These are phyloP conservation scores for Furcasterigmium sp. DNA, from an alignment of 2,329 filamentous ascomycete genomes.

Conservation along the genomic window DNA sequence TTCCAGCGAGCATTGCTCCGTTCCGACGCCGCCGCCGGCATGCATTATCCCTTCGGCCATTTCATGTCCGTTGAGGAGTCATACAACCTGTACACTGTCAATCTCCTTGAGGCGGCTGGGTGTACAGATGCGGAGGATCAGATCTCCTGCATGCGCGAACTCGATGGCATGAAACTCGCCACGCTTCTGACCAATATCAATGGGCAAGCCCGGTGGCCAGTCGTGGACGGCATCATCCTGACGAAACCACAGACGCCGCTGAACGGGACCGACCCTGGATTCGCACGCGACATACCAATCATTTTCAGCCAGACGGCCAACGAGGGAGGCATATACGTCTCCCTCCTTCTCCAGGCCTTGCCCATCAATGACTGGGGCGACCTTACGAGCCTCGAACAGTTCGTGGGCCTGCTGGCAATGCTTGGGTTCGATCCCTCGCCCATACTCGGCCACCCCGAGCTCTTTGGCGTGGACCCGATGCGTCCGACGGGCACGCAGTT, in stretches of 20 bases:
- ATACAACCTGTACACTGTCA: conserved; percentile 39
- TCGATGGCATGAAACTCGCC: conserved; percentile 13
- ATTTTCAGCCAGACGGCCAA: background rate
- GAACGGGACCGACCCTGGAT: background rate
- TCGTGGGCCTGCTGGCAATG: background rate
- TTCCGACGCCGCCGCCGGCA: conserved; percentile 24
- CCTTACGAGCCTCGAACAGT: background rate
- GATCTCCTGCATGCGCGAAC: conserved; percentile 45
- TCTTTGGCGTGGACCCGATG: background rate
- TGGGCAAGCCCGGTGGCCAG: conserved; percentile 44
- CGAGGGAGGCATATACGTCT: background rate
- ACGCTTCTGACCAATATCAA: no score
- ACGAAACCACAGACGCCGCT: conserved; percentile 8
- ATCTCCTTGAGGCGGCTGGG: conserved; percentile 44
- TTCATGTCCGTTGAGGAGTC: conserved; percentile 53
- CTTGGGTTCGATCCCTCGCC: background rate
- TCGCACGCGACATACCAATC: background rate
- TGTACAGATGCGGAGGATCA: conserved; percentile 44
- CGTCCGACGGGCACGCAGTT: background rate
- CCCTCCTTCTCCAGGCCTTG: background rate
- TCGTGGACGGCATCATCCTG: conserved; percentile 54
- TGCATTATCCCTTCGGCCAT: conserved; percentile 50
- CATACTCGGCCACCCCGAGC: background rate
- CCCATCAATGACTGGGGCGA: background rate
- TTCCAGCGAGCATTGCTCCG: conserved; percentile 29